Evolutionary conservation across 805 yeast species (phyloP), one percentile per base, ranked within the genome.

Genomic region (Phaffomyces opuntiae): DNA sequence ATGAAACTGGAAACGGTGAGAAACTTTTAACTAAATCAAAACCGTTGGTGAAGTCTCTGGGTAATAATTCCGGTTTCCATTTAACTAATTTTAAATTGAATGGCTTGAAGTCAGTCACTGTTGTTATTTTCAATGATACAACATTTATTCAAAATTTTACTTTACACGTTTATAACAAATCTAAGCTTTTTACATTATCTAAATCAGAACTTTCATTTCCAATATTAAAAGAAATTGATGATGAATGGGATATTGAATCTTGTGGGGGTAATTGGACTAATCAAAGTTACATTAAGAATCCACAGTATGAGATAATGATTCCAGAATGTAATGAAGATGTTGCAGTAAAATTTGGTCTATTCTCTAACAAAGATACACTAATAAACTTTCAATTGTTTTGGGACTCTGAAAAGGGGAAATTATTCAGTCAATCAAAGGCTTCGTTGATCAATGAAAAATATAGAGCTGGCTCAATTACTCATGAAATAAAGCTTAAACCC

Each of bases 241-340:
- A 70, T 17, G 55, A 56, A 25, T 82, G 87, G 87, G 60, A 60
- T 11, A 52, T 61, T 1, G 59, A 57, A 3, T 60, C 59, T 14
- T 60, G 72, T 39, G 87, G 86, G 3, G 87, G 88, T 0, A 75
- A 69, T 52, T 76, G 80, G 77, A 48, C 72, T 0, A 47, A 64
- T 24, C 64, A 72, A 7, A 60, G 73, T 0, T 82, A 69, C 52
- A 55, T 74, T 19, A 54, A 65, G 9, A 82, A 82, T 50, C 87
- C 87, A 0, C 86, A 80, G 50, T 79, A 66, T 48, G 63, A 57
- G 29, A 36, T 73, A 42, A 56, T 51, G 9, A 34, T 73, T 1
- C 56, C 57, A 12, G 57, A 62, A 0, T 33, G 44, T 2, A 47
- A 50, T 3, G 46, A 44, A 9, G 49, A 61, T 2, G 50, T 65